A percentile compares a stretch with the other conserved stretches of the same genome.
These are phyloP conservation scores for Cladosporium oxysporum DNA, from an alignment of 2,329 filamentous ascomycete genomes.

Conservation along the genomic window DNA sequence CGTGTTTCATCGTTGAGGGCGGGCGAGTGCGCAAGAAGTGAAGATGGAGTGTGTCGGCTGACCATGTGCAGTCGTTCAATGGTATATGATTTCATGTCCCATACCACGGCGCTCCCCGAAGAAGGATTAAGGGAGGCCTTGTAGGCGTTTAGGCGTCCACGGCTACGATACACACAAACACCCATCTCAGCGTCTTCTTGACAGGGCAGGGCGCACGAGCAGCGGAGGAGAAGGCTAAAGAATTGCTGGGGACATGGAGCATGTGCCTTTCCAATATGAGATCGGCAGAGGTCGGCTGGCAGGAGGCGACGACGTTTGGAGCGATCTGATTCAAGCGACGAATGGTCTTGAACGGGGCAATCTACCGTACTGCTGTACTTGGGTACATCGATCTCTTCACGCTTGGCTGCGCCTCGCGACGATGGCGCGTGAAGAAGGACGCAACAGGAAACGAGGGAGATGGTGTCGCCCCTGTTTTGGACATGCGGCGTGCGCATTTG, in stretches of 20 bases:
- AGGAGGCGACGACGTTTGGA: background rate
- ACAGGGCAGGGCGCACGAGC: constrained; percentile 2
- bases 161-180: background rate
- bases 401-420: background rate
- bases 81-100: background rate
- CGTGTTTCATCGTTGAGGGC: background rate
- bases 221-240: background rate
- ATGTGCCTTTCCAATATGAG: background rate
- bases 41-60: background rate
- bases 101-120: background rate
- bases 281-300: background rate
- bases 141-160: constrained; percentile 9
- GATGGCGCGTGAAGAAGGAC: background rate
- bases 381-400: background rate
- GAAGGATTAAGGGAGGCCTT: background rate
- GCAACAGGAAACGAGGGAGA: background rate
- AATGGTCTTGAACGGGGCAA: background rate
- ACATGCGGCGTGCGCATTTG: background rate
- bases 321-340: background rate
- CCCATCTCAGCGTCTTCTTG: background rate
- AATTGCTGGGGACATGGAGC: background rate
- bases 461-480: background rate
- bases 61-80: background rate
- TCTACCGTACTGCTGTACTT: background rate
- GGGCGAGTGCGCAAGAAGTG: background rate